These are phyloP conservation scores for Gnaphalium uliginosum DNA, from an alignment of 129 eudicot genomes.

Conservation along the genomic window DNA sequence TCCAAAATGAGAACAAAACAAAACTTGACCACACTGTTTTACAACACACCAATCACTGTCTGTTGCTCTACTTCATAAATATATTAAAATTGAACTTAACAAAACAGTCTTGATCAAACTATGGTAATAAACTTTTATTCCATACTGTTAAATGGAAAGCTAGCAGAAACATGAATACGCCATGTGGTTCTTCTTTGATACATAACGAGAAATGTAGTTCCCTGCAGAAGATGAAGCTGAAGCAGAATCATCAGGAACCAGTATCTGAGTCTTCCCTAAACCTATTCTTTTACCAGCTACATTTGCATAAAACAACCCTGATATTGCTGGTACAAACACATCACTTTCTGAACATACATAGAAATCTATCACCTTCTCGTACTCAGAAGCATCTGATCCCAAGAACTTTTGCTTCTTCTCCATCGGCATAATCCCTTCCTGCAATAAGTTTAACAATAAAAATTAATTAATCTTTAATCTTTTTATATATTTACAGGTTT, in stretches of 20 bases:
- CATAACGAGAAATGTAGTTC: constrained; percentile 65
- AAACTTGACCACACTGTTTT: constrained; percentile 15
- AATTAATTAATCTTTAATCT: too few species aligned
- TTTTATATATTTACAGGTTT: too few species aligned
- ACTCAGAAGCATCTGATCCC: constrained; percentile 57
- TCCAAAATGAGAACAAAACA: constrained; percentile 1
- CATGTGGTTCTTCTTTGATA: constrained; percentile 80
- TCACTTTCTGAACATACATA: constrained; percentile 79
- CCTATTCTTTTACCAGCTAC: constrained; percentile 93
- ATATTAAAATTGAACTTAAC: constrained; percentile 31
- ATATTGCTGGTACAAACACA: constrained; percentile 88
- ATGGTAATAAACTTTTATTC: constrained; percentile 20
- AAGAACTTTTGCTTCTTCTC: constrained; percentile 70
- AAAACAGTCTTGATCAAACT: constrained; percentile 25
- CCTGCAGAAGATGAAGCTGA: constrained; percentile 43
- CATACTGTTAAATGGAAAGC: neutral
- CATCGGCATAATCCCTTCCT: constrained; percentile 90
- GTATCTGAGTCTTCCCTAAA: constrained; percentile 84
- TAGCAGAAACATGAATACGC: constrained; percentile 79
- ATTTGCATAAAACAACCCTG: constrained; percentile 89
- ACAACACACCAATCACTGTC: constrained; percentile 26
- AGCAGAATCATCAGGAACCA: constrained; percentile 68
- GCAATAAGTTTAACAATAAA: constrained; percentile 13
- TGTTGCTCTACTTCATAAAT: constrained; percentile 27
- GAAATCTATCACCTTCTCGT: constrained; percentile 82